These are phyloP conservation scores for Pythium dissimile DNA, from an alignment of 352 stramenopile species.

Conservation along the genomic window DNA sequence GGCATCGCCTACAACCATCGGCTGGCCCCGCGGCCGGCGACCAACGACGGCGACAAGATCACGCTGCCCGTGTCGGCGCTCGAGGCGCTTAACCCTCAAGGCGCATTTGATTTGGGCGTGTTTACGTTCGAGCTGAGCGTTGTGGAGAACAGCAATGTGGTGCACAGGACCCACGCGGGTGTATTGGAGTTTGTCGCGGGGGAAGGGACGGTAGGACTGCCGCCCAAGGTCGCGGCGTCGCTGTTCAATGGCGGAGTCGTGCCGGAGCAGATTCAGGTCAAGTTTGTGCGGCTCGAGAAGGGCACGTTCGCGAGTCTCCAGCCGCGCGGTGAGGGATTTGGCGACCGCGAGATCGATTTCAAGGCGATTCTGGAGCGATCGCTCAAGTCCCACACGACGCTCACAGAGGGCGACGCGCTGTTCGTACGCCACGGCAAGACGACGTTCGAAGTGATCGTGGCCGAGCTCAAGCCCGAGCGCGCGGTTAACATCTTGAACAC, in stretches of 20 bases:
- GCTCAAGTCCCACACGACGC: slow-evolving; percentile 70
- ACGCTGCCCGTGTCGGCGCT: slow-evolving; percentile 70
- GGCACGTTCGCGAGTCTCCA: slow-evolving; percentile 69
- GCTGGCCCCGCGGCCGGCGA: slow-evolving; percentile 44
- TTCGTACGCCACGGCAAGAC: slow-evolving; percentile 68
- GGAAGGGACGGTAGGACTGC: slow-evolving; percentile 72
- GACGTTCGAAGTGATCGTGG: slow-evolving; percentile 76
- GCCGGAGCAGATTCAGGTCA: slow-evolving; percentile 46
- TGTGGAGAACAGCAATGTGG: slow-evolving; percentile 1
- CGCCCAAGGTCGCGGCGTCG: slow-evolving; percentile 72
- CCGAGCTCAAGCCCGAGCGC: slow-evolving; percentile 47
- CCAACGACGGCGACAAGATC: slow-evolving; percentile 71
- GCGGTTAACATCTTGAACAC: slow-evolving; percentile 75
- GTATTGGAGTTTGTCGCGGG: slow-evolving; percentile 79
- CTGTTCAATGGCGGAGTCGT: slow-evolving; percentile 37
- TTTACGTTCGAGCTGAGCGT: slow-evolving; percentile 80
- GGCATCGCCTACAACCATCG: slow-evolving; percentile 60
- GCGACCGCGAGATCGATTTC: slow-evolving; percentile 74
- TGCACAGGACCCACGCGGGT: slow-evolving; percentile 57
- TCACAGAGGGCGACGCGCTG: slow-evolving; percentile 70
- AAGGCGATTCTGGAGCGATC: slow-evolving; percentile 75
- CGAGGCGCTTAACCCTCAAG: slow-evolving; percentile 71
- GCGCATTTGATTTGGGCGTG: slow-evolving; percentile 68
- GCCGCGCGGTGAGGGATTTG: slow-evolving; percentile 63
- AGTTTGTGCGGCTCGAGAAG: slow-evolving; percentile 70